Evolutionary conservation across 169 alveolate genomes (phyloP), one percentile per base, ranked within the genome.

Genomic region (Plasmodium cynomolgi): DNA sequence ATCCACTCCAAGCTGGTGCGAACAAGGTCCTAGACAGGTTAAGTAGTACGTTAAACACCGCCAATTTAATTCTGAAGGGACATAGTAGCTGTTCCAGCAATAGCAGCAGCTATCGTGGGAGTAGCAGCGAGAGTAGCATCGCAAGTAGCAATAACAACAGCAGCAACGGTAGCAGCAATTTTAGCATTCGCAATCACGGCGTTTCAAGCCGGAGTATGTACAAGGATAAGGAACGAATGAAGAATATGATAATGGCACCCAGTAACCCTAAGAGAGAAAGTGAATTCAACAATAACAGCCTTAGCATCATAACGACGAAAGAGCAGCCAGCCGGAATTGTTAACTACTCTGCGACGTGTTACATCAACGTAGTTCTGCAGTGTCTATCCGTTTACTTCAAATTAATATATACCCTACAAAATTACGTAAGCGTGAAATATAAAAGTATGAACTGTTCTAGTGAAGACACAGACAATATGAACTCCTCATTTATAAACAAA

Each of bases 241-340:
- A 62, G 2, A 84, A 84, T 71, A 84, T 41, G 9, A 37, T 41
- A 1, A 37, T 68, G 41, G 15, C 44, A 44, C 20, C 33, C 9
- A 84, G 77, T 54, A 85, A 54, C 41, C 81, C n/a, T 17, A 85
- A 74, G 31, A 77, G 79, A 85, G 93, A 85, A 74, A 47, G 44
- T 8, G 73, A 73, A 58, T 31, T 34, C 80, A 56, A 31, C 31
- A 31, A 37, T 47, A 77, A 85, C 41, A 11, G 71, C 71, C 73
- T 50, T 20, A 85, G 17, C 39, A 26, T 75, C 0, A 85, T 85
- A 33, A 54, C 56, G 31, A 50, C 72, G 68, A 74, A 74, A 34
- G 93, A 85, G 41, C 93, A 85, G 1, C 93, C 93, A 68, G 93
- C 93, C 3, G 93, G 93, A 47, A 33, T 85, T 75, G n/a, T 85